Evolutionary conservation across 805 yeast species (phyloP).

Genomic region (Sugiyamaella marilandica): DNA sequence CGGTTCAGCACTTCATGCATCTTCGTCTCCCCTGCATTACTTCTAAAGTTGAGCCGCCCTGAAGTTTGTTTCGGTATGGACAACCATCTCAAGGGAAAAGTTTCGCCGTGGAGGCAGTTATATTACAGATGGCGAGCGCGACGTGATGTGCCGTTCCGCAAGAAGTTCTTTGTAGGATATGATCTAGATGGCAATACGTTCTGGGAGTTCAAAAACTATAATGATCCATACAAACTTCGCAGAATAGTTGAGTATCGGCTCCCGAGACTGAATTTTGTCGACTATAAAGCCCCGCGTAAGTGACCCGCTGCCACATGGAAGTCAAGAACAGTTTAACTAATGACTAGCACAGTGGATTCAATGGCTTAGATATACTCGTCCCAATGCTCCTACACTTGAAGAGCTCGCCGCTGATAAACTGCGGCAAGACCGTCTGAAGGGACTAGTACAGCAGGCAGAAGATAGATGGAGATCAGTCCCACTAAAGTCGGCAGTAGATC

Average conservation of each 20-base stretch:
- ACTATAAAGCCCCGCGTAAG: conserved; percentile 49
- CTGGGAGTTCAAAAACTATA: conserved; percentile 70
- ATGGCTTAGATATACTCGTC: conserved; percentile 68
- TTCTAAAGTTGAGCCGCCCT: no score
- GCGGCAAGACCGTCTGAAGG: conserved; percentile 50
- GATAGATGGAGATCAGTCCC: conserved; percentile 35
- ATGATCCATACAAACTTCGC: conserved; percentile 48
- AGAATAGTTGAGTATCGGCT: conserved; percentile 57
- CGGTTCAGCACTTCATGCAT: no score
- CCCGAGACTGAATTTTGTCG: conserved; percentile 46
- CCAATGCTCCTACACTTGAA: conserved; percentile 53
- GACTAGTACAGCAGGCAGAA: conserved; percentile 44
- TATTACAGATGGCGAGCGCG: conserved; percentile 57
- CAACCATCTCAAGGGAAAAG: conserved; percentile 42
- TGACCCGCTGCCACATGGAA: background rate
- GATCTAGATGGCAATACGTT: conserved; percentile 81
- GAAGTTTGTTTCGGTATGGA: conserved; percentile 19
- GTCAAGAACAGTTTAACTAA: conserved; percentile 14
- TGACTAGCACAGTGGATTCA: conserved; percentile 63
- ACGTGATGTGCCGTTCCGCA: conserved; percentile 62
- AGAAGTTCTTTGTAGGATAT: conserved; percentile 61
- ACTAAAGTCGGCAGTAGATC: conserved; percentile 19
- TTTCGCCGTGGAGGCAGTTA: conserved; percentile 47
- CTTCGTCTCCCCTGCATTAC: no score
- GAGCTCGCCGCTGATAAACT: conserved; percentile 57